Base-by-base conservation (phyloP, 1,284 basidiomycete species). In the Bjerkandera adusta region DNA sequence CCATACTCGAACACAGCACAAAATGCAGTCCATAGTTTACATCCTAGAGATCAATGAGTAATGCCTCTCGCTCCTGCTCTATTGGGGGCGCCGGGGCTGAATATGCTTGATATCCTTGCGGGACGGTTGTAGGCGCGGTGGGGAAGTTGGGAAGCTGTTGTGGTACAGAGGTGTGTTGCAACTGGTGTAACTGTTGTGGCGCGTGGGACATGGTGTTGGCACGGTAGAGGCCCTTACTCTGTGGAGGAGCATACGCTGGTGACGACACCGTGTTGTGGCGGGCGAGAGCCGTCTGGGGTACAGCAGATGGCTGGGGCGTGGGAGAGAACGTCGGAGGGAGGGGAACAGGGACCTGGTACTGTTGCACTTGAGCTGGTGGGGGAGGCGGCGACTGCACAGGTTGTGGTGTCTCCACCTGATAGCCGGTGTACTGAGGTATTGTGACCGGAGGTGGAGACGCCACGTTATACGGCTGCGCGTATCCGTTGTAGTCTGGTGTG, bases 1-100 rank as follows among this genome's bases (percentile, higher is more conserved):
- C n/a, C n/a, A n/a, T n/a, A n/a, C n/a, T n/a, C n/a, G n/a, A n/a
- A n/a, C n/a, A n/a, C n/a, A n/a, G n/a, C n/a, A n/a, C n/a, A 26
- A 24, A 25, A 22, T 38, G 35, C 41, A 43, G 22, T 43, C 40
- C 27, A 15, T 32, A 34, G 15, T 43, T 22, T 43, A 34, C 29
- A 34, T 34, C 29, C 42, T 57, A 85, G 57, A 89, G 58, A 59
- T 89, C 86, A 66, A 94, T 94, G 70, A 94, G 72, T 64, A 91
- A 65, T 36, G 88, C 88, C 63, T 93, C 91, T 67, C 84, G 77
- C 62, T 89, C 83, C 51, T 82, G 76, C 53, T 79, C 79, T 6
- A 68, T 68, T 35, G 70, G 63, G 10, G 76, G 68, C 51, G 71
- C 66, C n/a, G 75, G 71, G 12, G 68, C 63, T 8, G 64, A 63